Base-by-base conservation (phyloP, 805 yeast species). In the Hemisphaericaspora nanyangensis region DNA sequence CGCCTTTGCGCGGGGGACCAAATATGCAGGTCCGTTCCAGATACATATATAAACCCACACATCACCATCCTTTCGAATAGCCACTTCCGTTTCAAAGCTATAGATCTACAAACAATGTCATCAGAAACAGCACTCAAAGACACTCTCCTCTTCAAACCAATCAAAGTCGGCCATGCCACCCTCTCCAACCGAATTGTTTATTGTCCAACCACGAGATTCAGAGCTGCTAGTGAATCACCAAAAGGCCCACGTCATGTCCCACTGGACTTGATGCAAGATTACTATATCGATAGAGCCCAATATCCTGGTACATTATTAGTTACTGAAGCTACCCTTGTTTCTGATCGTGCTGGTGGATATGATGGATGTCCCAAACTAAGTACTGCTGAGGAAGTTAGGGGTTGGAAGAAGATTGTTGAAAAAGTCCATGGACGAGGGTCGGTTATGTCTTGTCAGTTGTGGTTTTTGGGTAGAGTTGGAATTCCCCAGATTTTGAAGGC, bases 391-490 rank as follows among this genome's bases (percentile, higher is more conserved):
- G 85, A 79, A 47, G 61, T 64, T 12, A 50, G 48, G n/a, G 70
- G 68, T 5, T 79, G 83, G 81, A 68, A 63, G 46, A 58, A 63
- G 43, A 63, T 77, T 29, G 55, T 56, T 17, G 71, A 70, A 17
- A 63, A 60, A 8, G 69, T 76, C 12, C 82, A 77, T 49, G 60
- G 48, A 2, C 64, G 72, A 45, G 51, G 55, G 17, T 68, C 80
- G 0, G 65, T 55, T 33, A 52, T 68, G 2, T 58, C 73, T 31
- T 51, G 68, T 27, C 85, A 80, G 60, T 44, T 80, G 15, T 77
- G 82, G 80, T 65, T 60, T 6, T 53, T 77, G 17, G 82, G 82
- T 17, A 58, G 78, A 36, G 65, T 58, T 33, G 65, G 58, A 17
- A 53, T 46, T 19, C 61, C 27, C 32, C 37, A 7, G 33, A 55